Percentiles rank a stretch among this genome's conserved stretches.
These are phyloP conservation scores for Fagus sylvatica DNA, from an alignment of 306 rosid species.

Conservation along the genomic window DNA sequence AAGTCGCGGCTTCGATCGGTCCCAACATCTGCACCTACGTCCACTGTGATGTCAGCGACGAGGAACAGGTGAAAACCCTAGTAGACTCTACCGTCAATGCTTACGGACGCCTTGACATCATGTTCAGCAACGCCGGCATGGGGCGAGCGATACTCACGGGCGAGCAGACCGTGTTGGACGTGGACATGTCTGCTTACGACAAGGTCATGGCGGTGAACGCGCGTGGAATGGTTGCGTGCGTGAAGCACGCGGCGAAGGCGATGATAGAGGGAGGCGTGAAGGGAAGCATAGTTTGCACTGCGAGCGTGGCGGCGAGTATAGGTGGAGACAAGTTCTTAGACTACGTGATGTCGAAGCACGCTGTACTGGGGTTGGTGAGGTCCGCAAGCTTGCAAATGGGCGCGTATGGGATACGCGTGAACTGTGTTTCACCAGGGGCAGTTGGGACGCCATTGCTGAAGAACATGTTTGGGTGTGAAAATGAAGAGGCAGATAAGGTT, in stretches of 20 bases:
- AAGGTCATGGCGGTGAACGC: slow-evolving; percentile 29
- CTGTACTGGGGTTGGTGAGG: slow-evolving; percentile 45
- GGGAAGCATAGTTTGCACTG: slow-evolving; percentile 57
- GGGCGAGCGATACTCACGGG: not conserved
- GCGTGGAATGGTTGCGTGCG: slow-evolving; percentile 39
- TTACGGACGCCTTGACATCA: slow-evolving; percentile 46
- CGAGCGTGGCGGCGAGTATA: slow-evolving; percentile 21
- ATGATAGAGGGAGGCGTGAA: slow-evolving; percentile 47
- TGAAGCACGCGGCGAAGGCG: slow-evolving; percentile 52
- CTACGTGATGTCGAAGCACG: slow-evolving; percentile 56
- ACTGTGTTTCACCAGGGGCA: slow-evolving; percentile 48
- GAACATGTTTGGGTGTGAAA: not conserved
- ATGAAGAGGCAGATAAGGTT: slow-evolving; percentile 8
- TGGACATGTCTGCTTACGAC: slow-evolving; percentile 36
- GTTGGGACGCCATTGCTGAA: slow-evolving; percentile 39
- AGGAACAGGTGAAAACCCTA: slow-evolving; percentile 42
- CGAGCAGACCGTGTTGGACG: slow-evolving; percentile 37
- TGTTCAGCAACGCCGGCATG: slow-evolving; percentile 63
- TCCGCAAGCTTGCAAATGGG: slow-evolving; percentile 49
- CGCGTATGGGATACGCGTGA: slow-evolving; percentile 49
- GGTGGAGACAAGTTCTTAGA: not conserved
- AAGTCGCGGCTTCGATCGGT: slow-evolving; percentile 48
- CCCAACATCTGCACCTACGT: slow-evolving; percentile 34
- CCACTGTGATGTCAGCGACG: slow-evolving; percentile 56
- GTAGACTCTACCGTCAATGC: slow-evolving; percentile 34